These are phyloP conservation scores for Davidsoniella eucalypti DNA, from an alignment of 2,329 filamentous ascomycete genomes.

Conservation along the genomic window DNA sequence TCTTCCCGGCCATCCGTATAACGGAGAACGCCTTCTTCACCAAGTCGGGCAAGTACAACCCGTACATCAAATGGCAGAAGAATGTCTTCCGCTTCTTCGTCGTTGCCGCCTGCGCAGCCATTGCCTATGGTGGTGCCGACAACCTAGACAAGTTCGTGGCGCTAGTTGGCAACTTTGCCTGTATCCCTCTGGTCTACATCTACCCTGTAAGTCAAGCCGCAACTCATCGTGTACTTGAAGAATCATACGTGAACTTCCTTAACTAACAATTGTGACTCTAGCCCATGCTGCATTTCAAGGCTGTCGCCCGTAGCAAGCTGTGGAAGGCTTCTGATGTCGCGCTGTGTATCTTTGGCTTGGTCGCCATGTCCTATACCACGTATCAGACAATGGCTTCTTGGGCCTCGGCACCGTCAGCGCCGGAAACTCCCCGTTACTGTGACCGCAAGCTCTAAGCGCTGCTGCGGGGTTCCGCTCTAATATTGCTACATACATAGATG, in stretches of 20 bases:
- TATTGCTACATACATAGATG: neutral
- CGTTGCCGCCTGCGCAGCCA: constrained; percentile 67
- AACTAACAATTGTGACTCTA: constrained; percentile 22
- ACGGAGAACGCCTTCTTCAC: constrained; percentile 90
- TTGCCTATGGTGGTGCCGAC: constrained; percentile 84
- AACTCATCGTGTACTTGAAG: neutral
- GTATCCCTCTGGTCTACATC: constrained; percentile 90
- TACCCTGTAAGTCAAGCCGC: constrained; percentile 71
- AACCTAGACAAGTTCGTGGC: constrained; percentile 96
- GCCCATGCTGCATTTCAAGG: constrained; percentile 80
- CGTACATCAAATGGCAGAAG: constrained; percentile 99
- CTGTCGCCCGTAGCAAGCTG: constrained; percentile 50
- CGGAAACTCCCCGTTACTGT: constrained; percentile 36
- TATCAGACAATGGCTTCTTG: constrained; percentile 73
- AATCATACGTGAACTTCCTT: constrained; percentile 12
- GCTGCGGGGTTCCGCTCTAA: neutral
- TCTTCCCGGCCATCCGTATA: constrained; percentile 95
- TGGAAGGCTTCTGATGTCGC: constrained; percentile 57
- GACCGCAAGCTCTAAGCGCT: constrained; percentile 22
- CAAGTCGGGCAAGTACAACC: constrained; percentile 90
- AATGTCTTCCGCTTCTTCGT: constrained; percentile 91
- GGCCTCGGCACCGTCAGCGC: constrained; percentile 39
- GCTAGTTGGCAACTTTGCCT: constrained; percentile 91
- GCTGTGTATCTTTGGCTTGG: constrained; percentile 65
- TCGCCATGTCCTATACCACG: constrained; percentile 88